Evolutionary conservation across 306 rosid species (phyloP), one percentile per base, ranked within the genome.

Genomic region (Quillaja saponaria): DNA sequence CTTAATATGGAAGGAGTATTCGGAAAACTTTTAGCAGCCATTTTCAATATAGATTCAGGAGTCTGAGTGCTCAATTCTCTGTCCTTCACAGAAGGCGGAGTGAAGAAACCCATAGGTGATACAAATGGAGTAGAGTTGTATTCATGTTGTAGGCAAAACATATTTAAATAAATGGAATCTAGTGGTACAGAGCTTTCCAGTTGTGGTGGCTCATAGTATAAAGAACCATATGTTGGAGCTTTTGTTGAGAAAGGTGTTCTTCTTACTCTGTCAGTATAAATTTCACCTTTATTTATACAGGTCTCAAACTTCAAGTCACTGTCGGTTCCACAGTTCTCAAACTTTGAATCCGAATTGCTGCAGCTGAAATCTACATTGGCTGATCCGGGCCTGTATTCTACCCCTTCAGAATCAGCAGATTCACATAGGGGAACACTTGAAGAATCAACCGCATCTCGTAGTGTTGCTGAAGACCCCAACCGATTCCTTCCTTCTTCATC

Each of bases 1-100:
- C 95, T 86, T 60, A 83, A 68, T 76, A 92, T 92, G 65, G 99
- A 89, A 72, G 99, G 99, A 72, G 95, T 92, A 71, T 80, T 81
- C 18, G 96, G 95, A 78, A 82, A 92, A 59, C 85, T 89, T 78
- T 77, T 49, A 66, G 96, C 96, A 45, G 97, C 97, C 74, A 74
- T 78, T 78, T 81, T 89, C 83, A 89, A 80, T 63, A 89, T 82
- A 34, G 95, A 86, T 76, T 89, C 90, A n/a, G 99, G 99, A 68
- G 95, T 81, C 53, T 64, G 80, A 28, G 71, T 55, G 71, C 69
- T 70, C 73, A 66, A 72, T 58, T 77, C 76, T 47, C 75, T 64
- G 55, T 69, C 71, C 81, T 85, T 86, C 71, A 53, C 85, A 55
- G 82, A 68, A 82, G 98, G 90, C 50, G 98, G 98, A 66, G 98